phyloP scores from a whole-genome alignment of 352 stramenopile genomes.

The Phytophthora idaei region DNA sequence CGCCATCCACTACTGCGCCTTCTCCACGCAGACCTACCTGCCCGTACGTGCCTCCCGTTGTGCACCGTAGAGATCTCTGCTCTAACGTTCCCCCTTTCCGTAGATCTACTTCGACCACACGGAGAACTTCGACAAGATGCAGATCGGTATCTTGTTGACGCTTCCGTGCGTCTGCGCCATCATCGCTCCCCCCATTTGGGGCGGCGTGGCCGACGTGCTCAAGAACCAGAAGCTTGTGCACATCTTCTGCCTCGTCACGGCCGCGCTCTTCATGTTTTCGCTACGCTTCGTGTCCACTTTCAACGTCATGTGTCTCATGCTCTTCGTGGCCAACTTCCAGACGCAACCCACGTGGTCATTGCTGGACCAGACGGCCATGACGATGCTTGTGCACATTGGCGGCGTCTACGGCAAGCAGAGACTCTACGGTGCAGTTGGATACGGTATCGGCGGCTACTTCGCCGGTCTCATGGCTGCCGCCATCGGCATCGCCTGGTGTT shows the following conservation, averaged over 20 bases:
- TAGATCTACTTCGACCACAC: constrained; percentile 62
- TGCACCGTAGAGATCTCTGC: no score
- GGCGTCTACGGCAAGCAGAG: constrained; percentile 83
- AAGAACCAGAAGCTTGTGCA: constrained; percentile 73
- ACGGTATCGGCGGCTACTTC: constrained; percentile 68
- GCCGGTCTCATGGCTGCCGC: constrained; percentile 61
- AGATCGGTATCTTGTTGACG: constrained; percentile 75
- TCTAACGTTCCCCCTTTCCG: background rate
- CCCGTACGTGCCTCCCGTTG: constrained; percentile 47
- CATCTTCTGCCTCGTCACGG: constrained; percentile 63
- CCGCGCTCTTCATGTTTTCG: constrained; percentile 69
- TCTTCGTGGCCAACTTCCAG: constrained; percentile 81
- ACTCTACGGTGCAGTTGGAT: constrained; percentile 73
- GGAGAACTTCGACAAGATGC: constrained; percentile 68
- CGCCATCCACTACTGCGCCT: constrained; percentile 68
- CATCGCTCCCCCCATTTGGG: constrained; percentile 71
- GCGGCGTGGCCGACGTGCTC: constrained; percentile 60
- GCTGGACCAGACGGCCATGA: constrained; percentile 71
- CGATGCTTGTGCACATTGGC: constrained; percentile 60
- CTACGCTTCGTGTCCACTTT: constrained; percentile 72
- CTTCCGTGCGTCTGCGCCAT: constrained; percentile 76
- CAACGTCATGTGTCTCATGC: constrained; percentile 70
- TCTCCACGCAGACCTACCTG: constrained; percentile 73
- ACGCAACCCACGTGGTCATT: constrained; percentile 68
- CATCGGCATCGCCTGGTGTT: constrained; percentile 78